Evolutionary conservation across 495 filamentous ascomycete species (phyloP), one percentile per base, ranked within the genome.

Genomic region (Penicillium ochrochloron): DNA sequence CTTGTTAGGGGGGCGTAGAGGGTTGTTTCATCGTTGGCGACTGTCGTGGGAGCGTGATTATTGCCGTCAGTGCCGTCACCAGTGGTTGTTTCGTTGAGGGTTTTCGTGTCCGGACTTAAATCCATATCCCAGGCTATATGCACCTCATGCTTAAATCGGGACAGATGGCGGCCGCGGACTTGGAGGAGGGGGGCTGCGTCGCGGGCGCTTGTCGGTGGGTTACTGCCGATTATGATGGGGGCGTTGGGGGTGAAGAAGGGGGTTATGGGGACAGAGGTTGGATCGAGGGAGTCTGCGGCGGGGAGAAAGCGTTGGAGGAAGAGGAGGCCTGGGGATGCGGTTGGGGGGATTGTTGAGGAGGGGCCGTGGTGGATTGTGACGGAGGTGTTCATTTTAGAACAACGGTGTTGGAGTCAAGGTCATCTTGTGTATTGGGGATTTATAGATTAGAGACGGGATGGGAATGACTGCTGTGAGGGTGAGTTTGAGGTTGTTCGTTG

Each of bases 61-160:
- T 9, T 25, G 10, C 3, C 14, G 11, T 2, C 11, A 2, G 10
- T 48, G 4, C 25, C 4, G 4, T 27, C 25, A 4, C 25, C 4
- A 25, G 53, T 56, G 25, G 10, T 42, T 35, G 34, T 27, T 54
- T 53, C n/a, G n/a, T 21, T 35, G 37, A 57, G 23, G 11, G 37
- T 19, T 7, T 59, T 33, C 23, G 44, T 60, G 15, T 51, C 56
- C 0, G n/a, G 14, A 5, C 19, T 54, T 0, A 68, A 53, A 19
- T 70, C 66, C 21, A 73, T 68, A 48, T 75, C 73, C 73, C 73
- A 75, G 17, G 66, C 64, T 11, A 68, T 52, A 57, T 75, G 54
- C 7, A 72, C 12, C 4, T 71, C 27, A 25, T 70, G 69, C 21
- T 63, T 65, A 50, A 72, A 67, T 8, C 57, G 29, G 6, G 60